These are phyloP conservation scores for Camillea tinctor DNA, from an alignment of 2,329 filamentous ascomycete genomes.

Conservation along the genomic window DNA sequence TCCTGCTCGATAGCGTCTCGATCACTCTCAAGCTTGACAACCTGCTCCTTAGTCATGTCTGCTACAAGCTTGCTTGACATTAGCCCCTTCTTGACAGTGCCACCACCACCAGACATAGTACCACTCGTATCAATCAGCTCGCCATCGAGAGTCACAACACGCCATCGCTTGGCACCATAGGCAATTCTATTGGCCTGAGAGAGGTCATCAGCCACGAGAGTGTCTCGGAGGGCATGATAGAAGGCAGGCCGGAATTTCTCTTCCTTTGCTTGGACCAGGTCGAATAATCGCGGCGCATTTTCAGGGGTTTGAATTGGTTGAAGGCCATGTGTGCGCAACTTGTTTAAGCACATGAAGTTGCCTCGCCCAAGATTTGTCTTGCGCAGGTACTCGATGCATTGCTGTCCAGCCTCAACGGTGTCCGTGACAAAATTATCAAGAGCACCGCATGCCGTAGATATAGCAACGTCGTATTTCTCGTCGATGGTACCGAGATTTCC, in stretches of 20 bases:
- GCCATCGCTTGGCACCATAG: slow-evolving; percentile 90
- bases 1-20: slow-evolving; percentile 81
- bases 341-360: slow-evolving; percentile 95
- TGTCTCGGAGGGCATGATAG: slow-evolving; percentile 93
- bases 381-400: slow-evolving; percentile 95
- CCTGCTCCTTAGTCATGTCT: slow-evolving; percentile 84
- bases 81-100: slow-evolving; percentile 81
- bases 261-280: slow-evolving; percentile 86
- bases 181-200: slow-evolving; percentile 97
- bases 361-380: slow-evolving; percentile 97
- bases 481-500: slow-evolving; percentile 95
- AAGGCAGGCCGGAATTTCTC: slow-evolving; percentile 87
- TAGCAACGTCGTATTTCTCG: slow-evolving; percentile 92
- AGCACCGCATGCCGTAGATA: slow-evolving; percentile 89
- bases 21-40: slow-evolving; percentile 81
- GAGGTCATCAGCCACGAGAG: slow-evolving; percentile 86
- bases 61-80: slow-evolving; percentile 97
- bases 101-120: slow-evolving; percentile 98
- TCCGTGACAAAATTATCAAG: slow-evolving; percentile 97
- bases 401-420: slow-evolving; percentile 91
- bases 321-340: slow-evolving; percentile 75
- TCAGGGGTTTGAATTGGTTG: slow-evolving; percentile 84
- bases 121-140: slow-evolving; percentile 97
- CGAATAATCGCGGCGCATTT: slow-evolving; percentile 87
- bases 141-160: slow-evolving; percentile 91